Conservation (phyloP, 108 stramenopile species). For the Stephanodiscus minutulus region DNA sequence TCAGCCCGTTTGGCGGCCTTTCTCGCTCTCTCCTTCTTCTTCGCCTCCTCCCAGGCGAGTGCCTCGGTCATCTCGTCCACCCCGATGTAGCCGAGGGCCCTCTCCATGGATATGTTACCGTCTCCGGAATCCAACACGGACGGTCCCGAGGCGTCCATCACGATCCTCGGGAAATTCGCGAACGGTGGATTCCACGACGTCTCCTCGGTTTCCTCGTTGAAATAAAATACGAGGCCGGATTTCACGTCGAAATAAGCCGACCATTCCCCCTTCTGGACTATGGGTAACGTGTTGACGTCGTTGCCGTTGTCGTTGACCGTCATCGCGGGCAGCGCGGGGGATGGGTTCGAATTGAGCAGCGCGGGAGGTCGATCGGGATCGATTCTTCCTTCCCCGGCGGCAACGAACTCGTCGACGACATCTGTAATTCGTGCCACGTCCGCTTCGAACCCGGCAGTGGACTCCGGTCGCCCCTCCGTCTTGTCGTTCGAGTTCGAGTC, state of each 20-base stretch:
- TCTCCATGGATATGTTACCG: slow-evolving; percentile 23
- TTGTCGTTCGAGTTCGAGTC: background rate
- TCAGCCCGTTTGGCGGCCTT: slow-evolving; percentile 62
- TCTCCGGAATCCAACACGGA: slow-evolving; percentile 14
- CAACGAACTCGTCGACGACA: background rate
- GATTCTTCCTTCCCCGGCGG: background rate
- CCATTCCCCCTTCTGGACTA: slow-evolving; percentile 32
- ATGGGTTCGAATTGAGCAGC: background rate
- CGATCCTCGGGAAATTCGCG: slow-evolving; percentile 16
- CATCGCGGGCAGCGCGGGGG: background rate
- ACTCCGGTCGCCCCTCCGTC: background rate
- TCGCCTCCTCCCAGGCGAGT: slow-evolving; percentile 23
- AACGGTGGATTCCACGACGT: slow-evolving; percentile 46
- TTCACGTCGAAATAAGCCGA: slow-evolving; percentile 31
- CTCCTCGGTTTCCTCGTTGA: slow-evolving; percentile 23
- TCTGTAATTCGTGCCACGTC: background rate
- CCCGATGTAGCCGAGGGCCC: slow-evolving; percentile 16
- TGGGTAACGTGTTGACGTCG: slow-evolving; percentile 9
- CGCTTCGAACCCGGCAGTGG: background rate
- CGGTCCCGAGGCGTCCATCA: slow-evolving; percentile 15
- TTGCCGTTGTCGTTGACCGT: background rate
- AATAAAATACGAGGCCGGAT: slow-evolving; percentile 41
- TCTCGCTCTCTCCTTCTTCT: slow-evolving; percentile 58
- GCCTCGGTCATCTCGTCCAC: slow-evolving; percentile 20
- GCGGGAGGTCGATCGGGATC: background rate